phyloP scores from a whole-genome alignment of 73 alveolate species.

The Paramecium sonneborni region DNA sequence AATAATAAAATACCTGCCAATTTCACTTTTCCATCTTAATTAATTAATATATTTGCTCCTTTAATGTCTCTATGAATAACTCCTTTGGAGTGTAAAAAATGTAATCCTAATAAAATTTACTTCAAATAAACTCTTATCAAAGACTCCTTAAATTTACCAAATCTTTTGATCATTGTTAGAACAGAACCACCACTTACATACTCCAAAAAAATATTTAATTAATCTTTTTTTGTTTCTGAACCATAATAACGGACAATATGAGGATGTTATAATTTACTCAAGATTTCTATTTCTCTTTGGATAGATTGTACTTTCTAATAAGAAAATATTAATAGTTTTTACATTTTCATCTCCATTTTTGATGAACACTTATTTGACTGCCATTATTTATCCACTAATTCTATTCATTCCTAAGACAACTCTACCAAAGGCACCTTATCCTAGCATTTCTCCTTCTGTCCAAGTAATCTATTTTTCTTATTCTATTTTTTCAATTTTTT shows the following conservation, averaged over 20 bases:
- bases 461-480: not conserved
- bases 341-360: conserved; percentile 33
- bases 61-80: conserved; percentile 90
- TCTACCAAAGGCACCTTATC: conserved; percentile 95
- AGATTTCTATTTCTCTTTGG: conserved; percentile 72
- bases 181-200: conserved; percentile 81
- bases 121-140: conserved; percentile 72
- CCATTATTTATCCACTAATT: conserved; percentile 82
- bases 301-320: conserved; percentile 65
- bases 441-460: conserved; percentile 82
- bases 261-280: conserved; percentile 70
- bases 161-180: conserved; percentile 61
- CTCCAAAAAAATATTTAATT: conserved; percentile 77
- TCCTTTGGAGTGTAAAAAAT: conserved; percentile 77
- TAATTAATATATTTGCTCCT: conserved; percentile 86
- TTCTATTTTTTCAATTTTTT: not conserved
- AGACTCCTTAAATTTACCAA: conserved; percentile 73
- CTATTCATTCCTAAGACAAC: conserved; percentile 88
- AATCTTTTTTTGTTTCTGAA: conserved; percentile 68
- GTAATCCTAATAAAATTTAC: conserved; percentile 81
- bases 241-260: conserved; percentile 76
- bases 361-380: conserved; percentile 78
- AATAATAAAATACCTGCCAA: conserved; percentile 43
- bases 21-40: conserved; percentile 43
- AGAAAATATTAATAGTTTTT: not conserved